Percentiles rank a stretch among this genome's conserved stretches.
These are phyloP conservation scores for Solanum virginianum DNA, from an alignment of 257 asterid species.

Conservation along the genomic window DNA sequence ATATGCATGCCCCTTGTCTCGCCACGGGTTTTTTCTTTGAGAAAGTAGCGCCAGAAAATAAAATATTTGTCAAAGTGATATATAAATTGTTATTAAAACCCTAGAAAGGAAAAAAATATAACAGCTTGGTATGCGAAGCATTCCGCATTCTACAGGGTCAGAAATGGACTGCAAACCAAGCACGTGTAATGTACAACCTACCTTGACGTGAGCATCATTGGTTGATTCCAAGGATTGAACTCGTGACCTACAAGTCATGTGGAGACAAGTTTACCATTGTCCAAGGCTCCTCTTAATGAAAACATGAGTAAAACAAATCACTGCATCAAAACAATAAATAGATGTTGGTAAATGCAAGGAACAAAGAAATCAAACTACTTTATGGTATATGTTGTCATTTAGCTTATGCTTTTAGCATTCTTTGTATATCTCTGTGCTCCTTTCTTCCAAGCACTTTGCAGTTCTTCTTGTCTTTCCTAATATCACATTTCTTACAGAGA, in stretches of 20 bases:
- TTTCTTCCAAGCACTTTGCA: background rate
- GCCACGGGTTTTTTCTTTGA: background rate
- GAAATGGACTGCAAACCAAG: background rate
- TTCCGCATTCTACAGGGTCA: background rate
- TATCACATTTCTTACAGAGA: constrained; percentile 26
- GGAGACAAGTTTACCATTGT: background rate
- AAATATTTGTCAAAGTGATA: background rate
- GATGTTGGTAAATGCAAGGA: background rate
- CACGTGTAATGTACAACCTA: background rate
- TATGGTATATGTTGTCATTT: background rate
- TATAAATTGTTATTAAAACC: background rate
- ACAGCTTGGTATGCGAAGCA: background rate
- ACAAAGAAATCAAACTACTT: background rate
- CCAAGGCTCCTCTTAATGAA: background rate
- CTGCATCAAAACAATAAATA: background rate
- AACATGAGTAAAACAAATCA: background rate
- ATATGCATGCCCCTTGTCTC: background rate
- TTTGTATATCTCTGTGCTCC: background rate
- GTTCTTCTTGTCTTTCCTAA: background rate
- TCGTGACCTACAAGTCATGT: background rate
- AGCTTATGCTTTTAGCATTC: background rate
- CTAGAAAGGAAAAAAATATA: background rate
- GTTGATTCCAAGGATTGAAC: background rate
- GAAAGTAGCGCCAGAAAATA: background rate
- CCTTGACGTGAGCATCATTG: background rate